Conservation (phyloP, 2,329 filamentous ascomycete genomes). For the Aquanectria penicillioides region DNA sequence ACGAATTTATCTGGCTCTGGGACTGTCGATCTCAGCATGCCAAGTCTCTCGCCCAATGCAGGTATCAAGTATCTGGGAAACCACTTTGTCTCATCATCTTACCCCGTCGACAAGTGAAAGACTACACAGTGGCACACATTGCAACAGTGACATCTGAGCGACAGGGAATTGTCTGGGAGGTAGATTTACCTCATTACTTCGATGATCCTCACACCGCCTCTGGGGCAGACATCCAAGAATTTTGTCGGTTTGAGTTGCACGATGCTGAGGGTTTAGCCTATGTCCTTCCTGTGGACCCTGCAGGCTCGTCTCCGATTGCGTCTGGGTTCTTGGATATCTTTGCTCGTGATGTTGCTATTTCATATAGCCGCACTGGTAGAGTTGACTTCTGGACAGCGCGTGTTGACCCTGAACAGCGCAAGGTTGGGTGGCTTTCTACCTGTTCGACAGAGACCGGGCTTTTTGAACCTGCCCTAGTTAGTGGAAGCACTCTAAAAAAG, state of each 20-base stretch:
- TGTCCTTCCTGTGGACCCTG: conserved; percentile 86
- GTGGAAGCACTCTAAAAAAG: conserved; percentile 87
- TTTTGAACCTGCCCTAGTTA: conserved; percentile 77
- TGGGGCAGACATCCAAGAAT: conserved; percentile 63
- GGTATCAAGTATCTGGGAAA: conserved; percentile 72
- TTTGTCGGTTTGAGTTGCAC: conserved; percentile 76
- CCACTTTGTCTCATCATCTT: conserved; percentile 83
- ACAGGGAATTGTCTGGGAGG: conserved; percentile 83
- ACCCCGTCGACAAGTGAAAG: conserved; percentile 67
- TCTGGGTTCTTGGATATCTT: conserved; percentile 88
- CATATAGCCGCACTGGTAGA: conserved; percentile 79
- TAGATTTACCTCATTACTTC: conserved; percentile 66
- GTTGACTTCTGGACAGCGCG: conserved; percentile 88
- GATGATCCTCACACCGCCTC: conserved; percentile 36
- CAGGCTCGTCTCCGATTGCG: conserved; percentile 75
- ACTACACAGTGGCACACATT: conserved; percentile 72
- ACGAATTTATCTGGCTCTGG: conserved; percentile 79
- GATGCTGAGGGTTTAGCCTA: conserved; percentile 68
- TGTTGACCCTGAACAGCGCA: conserved; percentile 67
- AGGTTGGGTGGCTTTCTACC: conserved; percentile 84
- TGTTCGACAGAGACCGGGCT: conserved; percentile 84
- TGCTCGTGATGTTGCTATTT: conserved; percentile 85
- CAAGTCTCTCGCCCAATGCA: conserved; percentile 57
- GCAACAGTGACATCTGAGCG: conserved; percentile 85
- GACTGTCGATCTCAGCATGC: conserved; percentile 74